Evolutionary conservation across 805 yeast genomes (phyloP), one percentile per base, ranked within the genome.

Genomic region (Wickerhamomyces chaumierensis): DNA sequence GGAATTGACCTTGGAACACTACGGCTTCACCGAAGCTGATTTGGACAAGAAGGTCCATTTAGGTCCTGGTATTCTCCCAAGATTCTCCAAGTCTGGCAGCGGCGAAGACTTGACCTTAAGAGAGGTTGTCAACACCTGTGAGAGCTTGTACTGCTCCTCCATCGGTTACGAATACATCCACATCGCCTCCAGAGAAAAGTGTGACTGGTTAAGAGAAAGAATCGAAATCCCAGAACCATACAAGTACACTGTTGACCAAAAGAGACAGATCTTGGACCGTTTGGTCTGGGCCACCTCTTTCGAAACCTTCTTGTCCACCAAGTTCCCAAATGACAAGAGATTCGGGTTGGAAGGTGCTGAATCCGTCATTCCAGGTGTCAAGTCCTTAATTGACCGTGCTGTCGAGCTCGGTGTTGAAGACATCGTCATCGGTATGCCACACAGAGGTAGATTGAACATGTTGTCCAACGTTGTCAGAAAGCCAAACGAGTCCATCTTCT

Each of bases 341-440:
- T 92, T 92, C 57, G 98, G 98, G 63, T 71, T 92, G 43, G 99
- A 92, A 71, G 99, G 99, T 69, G 95, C 94, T 48, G 99, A 92
- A 68, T 71, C 95, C 36, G 82, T 84, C 54, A 84, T 92, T 37
- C 97, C 97, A 35, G 98, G 97, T 69, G 80, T 92, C 72, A 92
- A 92, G 70, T 82, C 96, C 36, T 63, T 92, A 59, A 87, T 92
- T 58, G 99, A 92, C 65, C 79, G 87, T 49, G 74, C 95, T 34
- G 97, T 88, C 37, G 94, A 83, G 49, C 66, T 69, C 45, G 99
- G 99, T 53, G 81, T 90, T 38, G 96, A 88, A 65, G 97, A 90
- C 61, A 79, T 92, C 45, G 94, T 90, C 55, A 81, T 92, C 53
- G 99, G 99, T 69, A 92, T 92, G 97, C 96, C 99, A 39, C 99